Conservation (phyloP, 2,329 filamentous ascomycete genomes). For the Leptographium procerum region DNA sequence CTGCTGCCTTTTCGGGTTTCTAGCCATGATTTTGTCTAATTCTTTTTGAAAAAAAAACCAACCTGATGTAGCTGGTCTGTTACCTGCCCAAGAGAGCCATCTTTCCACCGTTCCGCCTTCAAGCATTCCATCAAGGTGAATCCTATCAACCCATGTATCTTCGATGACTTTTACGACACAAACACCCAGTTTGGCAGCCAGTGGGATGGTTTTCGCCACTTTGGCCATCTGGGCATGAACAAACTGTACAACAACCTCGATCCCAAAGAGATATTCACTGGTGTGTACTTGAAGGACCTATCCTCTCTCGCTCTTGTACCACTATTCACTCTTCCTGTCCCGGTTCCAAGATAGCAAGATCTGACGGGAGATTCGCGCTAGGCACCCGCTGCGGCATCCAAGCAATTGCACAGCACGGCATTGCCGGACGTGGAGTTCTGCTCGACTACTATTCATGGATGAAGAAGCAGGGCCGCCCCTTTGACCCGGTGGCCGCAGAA, state of each 20-base stretch:
- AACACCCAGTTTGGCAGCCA: conserved; percentile 11
- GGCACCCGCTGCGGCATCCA: conserved; percentile 3
- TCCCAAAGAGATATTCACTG: neutral
- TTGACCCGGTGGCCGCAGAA: conserved; percentile 25
- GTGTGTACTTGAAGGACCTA: too few species aligned
- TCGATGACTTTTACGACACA: conserved; percentile 6
- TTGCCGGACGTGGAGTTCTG: conserved; percentile 38
- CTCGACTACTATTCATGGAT: conserved; percentile 34
- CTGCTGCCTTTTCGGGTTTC: too few species aligned
- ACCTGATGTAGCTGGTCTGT: conserved; percentile 5
- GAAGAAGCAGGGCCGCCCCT: conserved; percentile 27
- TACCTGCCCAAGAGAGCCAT: conserved; percentile 13
- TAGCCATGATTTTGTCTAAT: neutral
- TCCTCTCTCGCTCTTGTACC: too few species aligned
- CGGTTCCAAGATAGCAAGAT: neutral
- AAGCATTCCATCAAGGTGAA: conserved; percentile 2
- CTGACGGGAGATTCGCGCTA: neutral
- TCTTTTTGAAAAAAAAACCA: neutral
- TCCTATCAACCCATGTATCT: neutral
- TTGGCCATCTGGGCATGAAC: neutral
- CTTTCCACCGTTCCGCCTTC: conserved; percentile 2
- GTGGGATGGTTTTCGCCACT: conserved; percentile 11
- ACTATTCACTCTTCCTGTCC: neutral
- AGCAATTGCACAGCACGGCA: conserved; percentile 26
- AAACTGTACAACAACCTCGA: conserved; percentile 5